Evolutionary conservation across 1,284 basidiomycete species (phyloP).

Genomic region (Rhodotorula sp.): DNA sequence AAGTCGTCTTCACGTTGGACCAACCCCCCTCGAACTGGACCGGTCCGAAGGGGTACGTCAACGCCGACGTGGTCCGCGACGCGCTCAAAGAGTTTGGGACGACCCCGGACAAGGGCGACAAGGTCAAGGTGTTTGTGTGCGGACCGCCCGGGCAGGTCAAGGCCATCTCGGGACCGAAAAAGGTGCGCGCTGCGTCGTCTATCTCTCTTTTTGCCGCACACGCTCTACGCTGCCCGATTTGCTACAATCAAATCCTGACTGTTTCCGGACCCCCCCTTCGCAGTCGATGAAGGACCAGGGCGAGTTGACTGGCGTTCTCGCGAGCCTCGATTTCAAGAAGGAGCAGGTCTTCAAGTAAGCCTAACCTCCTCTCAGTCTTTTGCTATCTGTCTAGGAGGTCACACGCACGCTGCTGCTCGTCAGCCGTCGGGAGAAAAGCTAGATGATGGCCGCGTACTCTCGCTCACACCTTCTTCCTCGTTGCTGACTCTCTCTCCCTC

Average conservation of each 20-base stretch:
- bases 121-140: conserved; percentile 86
- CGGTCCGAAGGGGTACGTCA: conserved; percentile 67
- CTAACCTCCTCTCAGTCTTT: background rate
- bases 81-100: conserved; percentile 57
- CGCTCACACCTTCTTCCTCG: too few species aligned
- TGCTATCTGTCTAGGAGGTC: too few species aligned
- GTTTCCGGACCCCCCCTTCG: background rate
- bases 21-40: conserved; percentile 70
- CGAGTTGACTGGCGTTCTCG: conserved; percentile 56
- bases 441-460: too few species aligned
- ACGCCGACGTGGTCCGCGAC: conserved; percentile 67
- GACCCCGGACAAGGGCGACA: conserved; percentile 66
- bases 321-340: conserved; percentile 16
- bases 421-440: too few species aligned
- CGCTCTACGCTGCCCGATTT: too few species aligned
- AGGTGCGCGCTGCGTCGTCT: background rate
- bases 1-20: conserved; percentile 84
- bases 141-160: conserved; percentile 69
- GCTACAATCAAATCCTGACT: too few species aligned
- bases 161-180: conserved; percentile 62
- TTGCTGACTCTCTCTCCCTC: too few species aligned
- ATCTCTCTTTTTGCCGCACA: too few species aligned
- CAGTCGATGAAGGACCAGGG: conserved; percentile 64
- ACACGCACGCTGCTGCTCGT: too few species aligned
- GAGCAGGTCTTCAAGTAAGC: conserved; percentile 5